These are phyloP conservation scores for Tricharina praecox DNA, from an alignment of 495 filamentous ascomycete species.

Conservation along the genomic window DNA sequence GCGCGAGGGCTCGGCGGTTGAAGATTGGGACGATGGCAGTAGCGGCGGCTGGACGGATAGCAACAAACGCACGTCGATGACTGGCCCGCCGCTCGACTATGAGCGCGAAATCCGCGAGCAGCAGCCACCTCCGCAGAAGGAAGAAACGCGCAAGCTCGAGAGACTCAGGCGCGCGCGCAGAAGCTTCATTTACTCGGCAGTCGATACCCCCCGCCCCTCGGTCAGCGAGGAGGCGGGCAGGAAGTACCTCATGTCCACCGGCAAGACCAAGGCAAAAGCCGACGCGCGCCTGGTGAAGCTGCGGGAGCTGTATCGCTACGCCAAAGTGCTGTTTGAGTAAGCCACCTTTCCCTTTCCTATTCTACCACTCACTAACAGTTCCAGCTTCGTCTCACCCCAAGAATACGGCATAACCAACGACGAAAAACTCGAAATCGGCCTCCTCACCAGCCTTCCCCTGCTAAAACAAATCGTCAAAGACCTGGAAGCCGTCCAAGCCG, in stretches of 20 bases:
- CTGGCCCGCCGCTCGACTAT: not conserved
- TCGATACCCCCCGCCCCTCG: not conserved
- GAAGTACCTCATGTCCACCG: slow-evolving; percentile 47
- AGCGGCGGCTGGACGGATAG: not conserved
- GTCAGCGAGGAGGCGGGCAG: slow-evolving; percentile 22
- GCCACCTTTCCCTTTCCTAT: not conserved
- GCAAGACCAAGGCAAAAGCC: slow-evolving; percentile 60
- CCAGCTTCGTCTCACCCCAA: slow-evolving; percentile 77
- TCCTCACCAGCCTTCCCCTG: slow-evolving; percentile 79
- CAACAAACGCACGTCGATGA: not conserved
- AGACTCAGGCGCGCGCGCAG: slow-evolving; percentile 16
- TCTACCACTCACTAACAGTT: not conserved
- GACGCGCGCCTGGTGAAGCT: slow-evolving; percentile 74
- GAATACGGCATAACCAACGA: slow-evolving; percentile 89
- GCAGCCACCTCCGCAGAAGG: no score
- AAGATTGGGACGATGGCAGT: slow-evolving; percentile 21
- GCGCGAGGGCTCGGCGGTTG: slow-evolving; percentile 23
- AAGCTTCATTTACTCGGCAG: slow-evolving; percentile 17
- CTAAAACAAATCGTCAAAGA: slow-evolving; percentile 92
- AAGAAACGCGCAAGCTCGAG: slow-evolving; percentile 14
- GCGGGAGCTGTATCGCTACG: slow-evolving; percentile 76
- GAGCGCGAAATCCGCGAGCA: not conserved
- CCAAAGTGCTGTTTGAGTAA: slow-evolving; percentile 79
- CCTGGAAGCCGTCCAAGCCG: slow-evolving; percentile 93
- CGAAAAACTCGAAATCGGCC: slow-evolving; percentile 93